Conservation (phyloP, 495 filamentous ascomycete genomes). For the Melanomma pulvis-pyrius region DNA sequence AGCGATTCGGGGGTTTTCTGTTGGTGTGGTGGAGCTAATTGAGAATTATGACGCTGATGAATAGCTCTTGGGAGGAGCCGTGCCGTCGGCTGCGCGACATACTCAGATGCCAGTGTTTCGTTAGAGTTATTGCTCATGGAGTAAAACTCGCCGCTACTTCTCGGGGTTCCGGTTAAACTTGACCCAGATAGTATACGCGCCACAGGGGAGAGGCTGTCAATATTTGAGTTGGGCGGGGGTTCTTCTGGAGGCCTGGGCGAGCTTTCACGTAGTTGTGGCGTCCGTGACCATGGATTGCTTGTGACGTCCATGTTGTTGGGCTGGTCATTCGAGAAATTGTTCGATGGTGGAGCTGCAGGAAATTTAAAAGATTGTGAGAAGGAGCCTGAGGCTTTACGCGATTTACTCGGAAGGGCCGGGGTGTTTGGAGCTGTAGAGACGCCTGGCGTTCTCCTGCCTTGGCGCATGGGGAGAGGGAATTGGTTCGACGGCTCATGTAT, state of each 20-base stretch:
- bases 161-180: constrained; percentile 67
- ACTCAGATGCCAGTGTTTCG: constrained; percentile 91
- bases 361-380: constrained; percentile 67
- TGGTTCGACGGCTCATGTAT: constrained; percentile 32
- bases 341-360: constrained; percentile 53
- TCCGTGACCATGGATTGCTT: constrained; percentile 25
- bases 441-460: constrained; percentile 43
- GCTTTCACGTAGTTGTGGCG: constrained; percentile 35
- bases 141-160: constrained; percentile 94
- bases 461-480: constrained; percentile 32
- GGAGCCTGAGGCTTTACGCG: constrained; percentile 43
- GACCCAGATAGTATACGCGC: constrained; percentile 73
- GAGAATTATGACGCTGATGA: constrained; percentile 67
- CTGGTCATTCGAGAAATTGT: constrained; percentile 29
- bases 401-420: constrained; percentile 43
- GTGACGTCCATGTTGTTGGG: constrained; percentile 21
- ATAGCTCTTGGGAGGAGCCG: constrained; percentile 52
- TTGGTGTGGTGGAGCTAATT: constrained; percentile 51
- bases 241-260: constrained; percentile 46
- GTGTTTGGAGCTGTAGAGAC: constrained; percentile 36
- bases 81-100: constrained; percentile 66
- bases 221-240: constrained; percentile 24
- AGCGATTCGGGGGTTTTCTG: constrained; percentile 68
- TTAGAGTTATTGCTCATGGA: constrained; percentile 90
- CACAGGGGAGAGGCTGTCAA: constrained; percentile 53